Evolutionary conservation across 495 filamentous ascomycete species (phyloP).

Genomic region (Neurospora sp.): DNA sequence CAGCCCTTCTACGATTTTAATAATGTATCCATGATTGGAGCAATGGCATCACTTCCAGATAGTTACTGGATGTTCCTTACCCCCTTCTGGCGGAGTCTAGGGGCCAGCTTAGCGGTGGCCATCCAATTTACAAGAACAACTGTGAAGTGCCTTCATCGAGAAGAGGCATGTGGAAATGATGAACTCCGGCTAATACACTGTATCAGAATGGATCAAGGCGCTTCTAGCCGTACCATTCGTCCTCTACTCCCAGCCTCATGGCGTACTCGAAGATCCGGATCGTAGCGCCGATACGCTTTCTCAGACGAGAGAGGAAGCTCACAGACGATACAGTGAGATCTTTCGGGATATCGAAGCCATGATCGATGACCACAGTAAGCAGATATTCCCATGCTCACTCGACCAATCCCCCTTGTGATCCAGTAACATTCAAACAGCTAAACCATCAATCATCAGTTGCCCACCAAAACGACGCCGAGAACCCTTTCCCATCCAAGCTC

Average conservation of each 20-base stretch:
- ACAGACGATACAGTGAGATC: constrained; percentile 86
- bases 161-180: neutral
- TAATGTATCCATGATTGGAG: neutral
- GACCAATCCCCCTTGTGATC: neutral
- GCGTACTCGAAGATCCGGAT: constrained; percentile 52
- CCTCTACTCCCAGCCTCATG: constrained; percentile 87
- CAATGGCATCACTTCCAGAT: neutral
- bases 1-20: neutral
- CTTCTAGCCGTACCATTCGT: constrained; percentile 94
- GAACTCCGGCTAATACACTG: neutral
- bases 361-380: constrained; percentile 82
- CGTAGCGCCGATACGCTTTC: constrained; percentile 42
- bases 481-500: constrained; percentile 69
- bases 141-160: neutral
- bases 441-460: constrained; percentile 40
- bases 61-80: neutral
- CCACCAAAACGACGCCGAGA: constrained; percentile 49
- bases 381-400: neutral
- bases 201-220: constrained; percentile 59
- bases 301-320: constrained; percentile 54
- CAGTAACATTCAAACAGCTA: neutral
- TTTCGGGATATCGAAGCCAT: constrained; percentile 87
- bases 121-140: neutral
- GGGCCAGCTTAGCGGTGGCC: neutral
- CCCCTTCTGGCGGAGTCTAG: neutral